These are phyloP conservation scores for Lachancea sp. DNA, from an alignment of 805 yeast genomes.

Conservation along the genomic window DNA sequence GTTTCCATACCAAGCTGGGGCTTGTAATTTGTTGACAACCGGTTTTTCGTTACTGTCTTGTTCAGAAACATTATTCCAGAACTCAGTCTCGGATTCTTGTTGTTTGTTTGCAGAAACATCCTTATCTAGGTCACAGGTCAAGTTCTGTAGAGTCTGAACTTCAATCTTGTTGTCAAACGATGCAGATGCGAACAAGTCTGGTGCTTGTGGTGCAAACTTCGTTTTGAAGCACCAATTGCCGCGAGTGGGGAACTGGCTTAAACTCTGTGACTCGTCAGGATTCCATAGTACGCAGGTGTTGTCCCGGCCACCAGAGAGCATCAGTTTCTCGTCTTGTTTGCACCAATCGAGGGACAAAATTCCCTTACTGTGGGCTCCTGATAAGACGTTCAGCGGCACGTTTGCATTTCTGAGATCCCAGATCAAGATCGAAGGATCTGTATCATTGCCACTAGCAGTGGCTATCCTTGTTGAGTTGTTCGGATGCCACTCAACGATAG, in stretches of 20 bases:
- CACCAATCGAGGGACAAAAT: slow-evolving; percentile 93
- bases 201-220: slow-evolving; percentile 78
- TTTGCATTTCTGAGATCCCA: slow-evolving; percentile 95
- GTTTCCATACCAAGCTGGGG: slow-evolving; percentile 82
- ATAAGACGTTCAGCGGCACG: slow-evolving; percentile 71
- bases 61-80: slow-evolving; percentile 74
- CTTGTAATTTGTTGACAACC: slow-evolving; percentile 57
- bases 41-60: slow-evolving; percentile 69
- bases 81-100: slow-evolving; percentile 55
- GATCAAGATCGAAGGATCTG: slow-evolving; percentile 68
- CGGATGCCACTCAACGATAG: slow-evolving; percentile 95
- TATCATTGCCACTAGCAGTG: slow-evolving; percentile 81
- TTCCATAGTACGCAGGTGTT: slow-evolving; percentile 87
- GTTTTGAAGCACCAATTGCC: slow-evolving; percentile 93
- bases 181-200: slow-evolving; percentile 84
- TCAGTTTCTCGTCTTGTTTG: slow-evolving; percentile 63
- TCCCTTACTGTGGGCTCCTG: slow-evolving; percentile 76
- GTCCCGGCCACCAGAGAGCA: slow-evolving; percentile 90
- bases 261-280: slow-evolving; percentile 61
- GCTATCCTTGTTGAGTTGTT: slow-evolving; percentile 74
- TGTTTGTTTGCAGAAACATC: slow-evolving; percentile 28
- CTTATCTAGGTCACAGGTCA: slow-evolving; percentile 25
- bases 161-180: slow-evolving; percentile 79
- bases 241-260: slow-evolving; percentile 86
- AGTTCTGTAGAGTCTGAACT: slow-evolving; percentile 81